Conservation (phyloP, 768 basidiomycete species). For the Porphyrellus cyaneotinctus region DNA sequence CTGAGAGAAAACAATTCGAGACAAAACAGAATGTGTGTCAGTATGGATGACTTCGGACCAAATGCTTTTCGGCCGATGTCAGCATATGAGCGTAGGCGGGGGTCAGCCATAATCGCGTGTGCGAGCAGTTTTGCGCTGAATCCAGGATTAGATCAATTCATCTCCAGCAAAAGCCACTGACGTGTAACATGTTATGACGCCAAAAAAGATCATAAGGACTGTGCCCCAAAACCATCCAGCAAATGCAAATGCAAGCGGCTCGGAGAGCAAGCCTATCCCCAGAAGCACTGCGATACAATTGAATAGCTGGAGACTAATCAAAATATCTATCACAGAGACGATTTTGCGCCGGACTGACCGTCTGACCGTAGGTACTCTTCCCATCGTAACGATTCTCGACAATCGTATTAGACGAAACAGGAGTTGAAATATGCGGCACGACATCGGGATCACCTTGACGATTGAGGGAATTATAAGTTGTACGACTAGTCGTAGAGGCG, state of each 20-base stretch:
- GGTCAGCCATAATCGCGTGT: constrained; percentile 65
- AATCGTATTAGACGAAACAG: background rate
- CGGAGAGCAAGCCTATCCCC: constrained; percentile 86
- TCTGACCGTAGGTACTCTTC: constrained; percentile 70
- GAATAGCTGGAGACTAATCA: constrained; percentile 55
- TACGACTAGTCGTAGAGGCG: background rate
- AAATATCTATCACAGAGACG: background rate
- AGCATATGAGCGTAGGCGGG: constrained; percentile 72
- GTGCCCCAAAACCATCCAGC: constrained; percentile 86
- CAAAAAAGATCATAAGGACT: constrained; percentile 69
- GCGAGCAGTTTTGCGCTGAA: constrained; percentile 84
- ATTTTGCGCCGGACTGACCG: constrained; percentile 38
- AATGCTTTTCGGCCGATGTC: constrained; percentile 91
- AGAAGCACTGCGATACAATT: constrained; percentile 83
- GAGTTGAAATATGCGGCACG: constrained; percentile 2
- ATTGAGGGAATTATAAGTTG: background rate
- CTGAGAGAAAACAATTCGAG: constrained; percentile 83
- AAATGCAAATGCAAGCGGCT: constrained; percentile 88
- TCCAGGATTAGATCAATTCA: constrained; percentile 2
- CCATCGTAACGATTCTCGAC: constrained; percentile 38
- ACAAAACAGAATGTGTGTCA: constrained; percentile 75
- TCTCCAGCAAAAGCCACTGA: constrained; percentile 36
- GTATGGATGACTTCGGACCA: constrained; percentile 61
- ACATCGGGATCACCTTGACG: background rate
- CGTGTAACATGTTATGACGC: constrained; percentile 85